Evolutionary conservation across 2,329 filamentous ascomycete genomes (phyloP).

Genomic region (Sporothrix euskadiensis): DNA sequence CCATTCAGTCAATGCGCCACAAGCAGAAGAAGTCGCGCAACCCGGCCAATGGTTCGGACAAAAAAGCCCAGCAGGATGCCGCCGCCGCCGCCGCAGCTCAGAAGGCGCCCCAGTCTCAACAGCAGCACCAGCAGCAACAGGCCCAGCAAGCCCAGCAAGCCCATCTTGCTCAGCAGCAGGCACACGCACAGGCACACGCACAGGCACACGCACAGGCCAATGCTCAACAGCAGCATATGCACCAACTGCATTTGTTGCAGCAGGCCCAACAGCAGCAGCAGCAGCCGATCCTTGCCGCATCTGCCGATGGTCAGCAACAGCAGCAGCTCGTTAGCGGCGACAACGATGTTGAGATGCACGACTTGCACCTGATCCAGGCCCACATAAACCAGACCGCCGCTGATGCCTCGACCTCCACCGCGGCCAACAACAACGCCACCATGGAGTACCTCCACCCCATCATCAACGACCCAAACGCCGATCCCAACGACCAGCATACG

Average conservation of each 20-base stretch:
- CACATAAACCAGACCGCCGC: neutral
- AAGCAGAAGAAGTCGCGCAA: constrained; percentile 26
- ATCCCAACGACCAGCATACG: neutral
- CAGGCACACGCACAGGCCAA: neutral
- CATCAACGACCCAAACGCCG: neutral
- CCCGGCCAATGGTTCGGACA: neutral
- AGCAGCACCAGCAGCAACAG: neutral
- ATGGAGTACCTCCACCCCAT: neutral
- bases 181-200: neutral
- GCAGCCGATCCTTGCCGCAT: neutral
- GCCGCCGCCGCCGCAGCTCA: neutral
- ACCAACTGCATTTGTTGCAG: neutral
- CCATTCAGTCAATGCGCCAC: constrained; percentile 26
- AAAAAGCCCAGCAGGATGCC: neutral
- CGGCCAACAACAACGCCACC: neutral
- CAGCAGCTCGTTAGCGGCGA: neutral
- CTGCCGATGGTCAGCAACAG: neutral
- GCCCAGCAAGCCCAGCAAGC: neutral
- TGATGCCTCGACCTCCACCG: neutral
- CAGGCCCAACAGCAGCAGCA: neutral
- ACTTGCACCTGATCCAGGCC: neutral
- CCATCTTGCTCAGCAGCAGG: neutral
- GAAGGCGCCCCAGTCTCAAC: neutral
- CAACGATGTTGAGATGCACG: constrained; percentile 10
- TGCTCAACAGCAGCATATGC: neutral